Evolutionary conservation across 1,284 basidiomycete species (phyloP).

Genomic region (Calocybe gambosa): DNA sequence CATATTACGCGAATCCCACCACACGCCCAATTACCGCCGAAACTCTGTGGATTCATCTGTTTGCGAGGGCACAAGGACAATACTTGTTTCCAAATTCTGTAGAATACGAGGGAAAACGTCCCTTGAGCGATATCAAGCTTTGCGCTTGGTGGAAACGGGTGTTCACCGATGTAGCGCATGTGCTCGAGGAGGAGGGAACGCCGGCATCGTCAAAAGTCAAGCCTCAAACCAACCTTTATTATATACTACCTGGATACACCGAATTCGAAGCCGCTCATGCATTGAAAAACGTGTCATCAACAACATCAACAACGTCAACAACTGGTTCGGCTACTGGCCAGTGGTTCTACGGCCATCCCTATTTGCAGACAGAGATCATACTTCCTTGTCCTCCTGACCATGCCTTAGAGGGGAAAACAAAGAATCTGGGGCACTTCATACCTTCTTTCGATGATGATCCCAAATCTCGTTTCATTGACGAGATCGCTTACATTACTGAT

Average conservation of each 20-base stretch:
- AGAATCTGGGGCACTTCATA: slow-evolving; percentile 68
- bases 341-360: slow-evolving; percentile 79
- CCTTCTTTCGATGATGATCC: slow-evolving; percentile 92
- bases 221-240: slow-evolving; percentile 42
- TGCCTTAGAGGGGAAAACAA: slow-evolving; percentile 18
- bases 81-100: slow-evolving; percentile 94
- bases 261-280: slow-evolving; percentile 65
- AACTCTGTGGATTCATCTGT: slow-evolving; percentile 79
- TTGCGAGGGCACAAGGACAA: slow-evolving; percentile 86
- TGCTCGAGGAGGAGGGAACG: too few relatives aligned
- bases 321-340: slow-evolving; percentile 17
- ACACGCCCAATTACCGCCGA: slow-evolving; percentile 53
- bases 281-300: slow-evolving; percentile 40
- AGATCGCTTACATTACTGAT: slow-evolving; percentile 70
- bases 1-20: slow-evolving; percentile 61
- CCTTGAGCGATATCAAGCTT: slow-evolving; percentile 74
- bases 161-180: slow-evolving; percentile 49
- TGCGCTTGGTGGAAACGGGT: slow-evolving; percentile 92
- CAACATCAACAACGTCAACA: too few relatives aligned
- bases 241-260: slow-evolving; percentile 69
- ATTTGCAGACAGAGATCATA: slow-evolving; percentile 50
- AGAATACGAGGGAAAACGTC: slow-evolving; percentile 67
- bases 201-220: slow-evolving; percentile 17
- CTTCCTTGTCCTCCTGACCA: slow-evolving; percentile 46
- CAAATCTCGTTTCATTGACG: slow-evolving; percentile 86